Conservation (phyloP, 106 monocot species). For the Acanthochlamys bracteata region DNA sequence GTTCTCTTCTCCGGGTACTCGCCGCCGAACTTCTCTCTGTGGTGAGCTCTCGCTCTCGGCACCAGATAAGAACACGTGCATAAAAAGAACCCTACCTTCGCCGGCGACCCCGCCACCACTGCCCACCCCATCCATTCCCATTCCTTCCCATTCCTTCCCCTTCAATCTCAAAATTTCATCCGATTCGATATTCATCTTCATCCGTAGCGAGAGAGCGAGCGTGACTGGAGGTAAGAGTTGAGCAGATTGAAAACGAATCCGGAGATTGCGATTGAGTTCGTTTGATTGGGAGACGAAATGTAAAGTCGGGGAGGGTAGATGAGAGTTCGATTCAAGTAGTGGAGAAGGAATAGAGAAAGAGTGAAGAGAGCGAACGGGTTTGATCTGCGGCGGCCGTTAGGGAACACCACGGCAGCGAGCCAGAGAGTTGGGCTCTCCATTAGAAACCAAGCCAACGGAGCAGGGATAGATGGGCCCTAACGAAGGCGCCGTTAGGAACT, state of each 20-base stretch:
- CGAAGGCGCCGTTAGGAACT: slow-evolving; percentile 22
- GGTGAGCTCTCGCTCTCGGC: slow-evolving; percentile 57
- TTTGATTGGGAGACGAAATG: neutral
- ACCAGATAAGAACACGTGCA: slow-evolving; percentile 73
- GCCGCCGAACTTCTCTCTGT: slow-evolving; percentile 49
- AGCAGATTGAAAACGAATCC: slow-evolving; percentile 30
- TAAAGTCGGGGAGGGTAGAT: slow-evolving; percentile 23
- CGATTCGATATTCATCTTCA: slow-evolving; percentile 59
- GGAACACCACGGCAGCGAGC: slow-evolving; percentile 23
- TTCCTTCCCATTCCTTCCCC: slow-evolving; percentile 29
- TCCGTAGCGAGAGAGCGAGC: slow-evolving; percentile 61
- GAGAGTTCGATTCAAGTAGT: slow-evolving; percentile 22
- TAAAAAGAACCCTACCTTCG: slow-evolving; percentile 61
- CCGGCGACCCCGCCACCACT: slow-evolving; percentile 54
- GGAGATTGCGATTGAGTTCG: slow-evolving; percentile 6
- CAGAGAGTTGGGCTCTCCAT: slow-evolving; percentile 35
- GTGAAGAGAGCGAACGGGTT: slow-evolving; percentile 16
- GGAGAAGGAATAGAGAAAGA: slow-evolving; percentile 21
- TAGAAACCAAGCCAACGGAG: slow-evolving; percentile 28
- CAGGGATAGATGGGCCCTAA: slow-evolving; percentile 27
- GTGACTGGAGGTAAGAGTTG: slow-evolving; percentile 54
- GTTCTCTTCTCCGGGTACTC: slow-evolving; percentile 50
- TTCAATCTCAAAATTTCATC: slow-evolving; percentile 60
- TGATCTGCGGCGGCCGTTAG: slow-evolving; percentile 14
- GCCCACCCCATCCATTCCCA: slow-evolving; percentile 96